These are phyloP conservation scores for Martiniozyma asiatica DNA, from an alignment of 1,139 yeast species.

Conservation along the genomic window DNA sequence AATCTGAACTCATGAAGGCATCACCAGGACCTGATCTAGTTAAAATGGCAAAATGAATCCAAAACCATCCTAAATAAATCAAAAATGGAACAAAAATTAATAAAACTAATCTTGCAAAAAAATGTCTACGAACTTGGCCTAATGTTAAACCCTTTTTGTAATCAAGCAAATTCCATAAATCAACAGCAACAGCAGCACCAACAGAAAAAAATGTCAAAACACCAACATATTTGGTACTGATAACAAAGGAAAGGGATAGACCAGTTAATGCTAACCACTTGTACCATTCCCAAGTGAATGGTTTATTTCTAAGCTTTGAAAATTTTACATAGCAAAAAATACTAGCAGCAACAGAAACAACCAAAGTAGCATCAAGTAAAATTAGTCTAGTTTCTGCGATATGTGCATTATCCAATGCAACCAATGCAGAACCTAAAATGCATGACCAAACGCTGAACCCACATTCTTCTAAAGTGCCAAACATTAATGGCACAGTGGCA, in stretches of 20 bases:
- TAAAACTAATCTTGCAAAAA: slow-evolving; percentile 61
- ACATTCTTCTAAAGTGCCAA: slow-evolving; percentile 70
- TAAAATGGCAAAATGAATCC: slow-evolving; percentile 74
- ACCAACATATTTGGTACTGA: slow-evolving; percentile 93
- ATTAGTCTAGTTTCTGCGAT: slow-evolving; percentile 84
- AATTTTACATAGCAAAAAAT: slow-evolving; percentile 70
- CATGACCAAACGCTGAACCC: slow-evolving; percentile 75
- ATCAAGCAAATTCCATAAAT: slow-evolving; percentile 80
- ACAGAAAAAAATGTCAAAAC: slow-evolving; percentile 78
- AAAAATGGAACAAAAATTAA: slow-evolving; percentile 72
- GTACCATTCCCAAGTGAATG: slow-evolving; percentile 75
- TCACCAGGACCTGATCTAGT: slow-evolving; percentile 93
- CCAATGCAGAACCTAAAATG: slow-evolving; percentile 64
- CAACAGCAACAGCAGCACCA: slow-evolving; percentile 76
- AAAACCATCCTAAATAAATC: slow-evolving; percentile 87
- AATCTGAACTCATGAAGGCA: slow-evolving; percentile 80
- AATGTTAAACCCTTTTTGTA: slow-evolving; percentile 56
- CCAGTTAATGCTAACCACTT: slow-evolving; percentile 80
- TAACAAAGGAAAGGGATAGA: slow-evolving; percentile 73
- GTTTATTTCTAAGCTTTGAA: slow-evolving; percentile 53
- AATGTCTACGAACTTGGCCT: slow-evolving; percentile 50
- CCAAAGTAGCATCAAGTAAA: slow-evolving; percentile 79
- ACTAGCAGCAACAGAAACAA: slow-evolving; percentile 70
- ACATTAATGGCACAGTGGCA: slow-evolving; percentile 70
- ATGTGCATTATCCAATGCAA: slow-evolving; percentile 87